Conservation (phyloP, 495 filamentous ascomycete species). For the Penicillium bialowiezense region DNA sequence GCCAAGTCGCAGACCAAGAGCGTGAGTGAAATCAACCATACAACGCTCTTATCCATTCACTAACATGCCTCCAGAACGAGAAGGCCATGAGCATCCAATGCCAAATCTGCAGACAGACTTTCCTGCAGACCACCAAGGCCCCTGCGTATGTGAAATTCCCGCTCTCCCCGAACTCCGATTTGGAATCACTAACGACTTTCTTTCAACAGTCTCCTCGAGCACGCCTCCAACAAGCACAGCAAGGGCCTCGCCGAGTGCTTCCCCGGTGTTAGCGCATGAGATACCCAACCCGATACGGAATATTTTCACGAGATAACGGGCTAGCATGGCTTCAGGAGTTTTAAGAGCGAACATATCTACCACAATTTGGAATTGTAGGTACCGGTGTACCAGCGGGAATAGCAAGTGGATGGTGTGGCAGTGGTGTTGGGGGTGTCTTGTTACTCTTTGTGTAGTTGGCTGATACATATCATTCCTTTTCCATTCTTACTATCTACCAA, state of each 20-base stretch:
- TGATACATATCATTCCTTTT: constrained; percentile 6
- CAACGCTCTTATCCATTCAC: neutral
- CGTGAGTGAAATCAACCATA: constrained; percentile 13
- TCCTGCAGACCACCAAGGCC: constrained; percentile 29
- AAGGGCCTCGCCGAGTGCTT: constrained; percentile 28
- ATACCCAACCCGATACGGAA: neutral
- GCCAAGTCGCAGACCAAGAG: constrained; percentile 26
- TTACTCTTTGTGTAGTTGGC: neutral
- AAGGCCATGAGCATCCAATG: constrained; percentile 29
- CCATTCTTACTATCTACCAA: neutral
- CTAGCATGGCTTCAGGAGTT: constrained; percentile 15
- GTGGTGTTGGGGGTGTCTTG: neutral
- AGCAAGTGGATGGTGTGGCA: neutral
- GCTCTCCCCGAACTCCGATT: neutral
- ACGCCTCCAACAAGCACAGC: constrained; percentile 29
- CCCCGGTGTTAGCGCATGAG: constrained; percentile 18
- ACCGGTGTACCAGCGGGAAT: neutral
- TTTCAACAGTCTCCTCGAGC: constrained; percentile 22
- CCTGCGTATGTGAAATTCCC: constrained; percentile 22
- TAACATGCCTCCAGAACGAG: constrained; percentile 18
- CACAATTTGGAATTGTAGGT: too few species aligned
- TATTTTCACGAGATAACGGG: constrained; percentile 10
- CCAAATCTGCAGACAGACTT: constrained; percentile 26
- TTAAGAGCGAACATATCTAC: constrained; percentile 6
- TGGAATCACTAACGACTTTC: neutral